These are phyloP conservation scores for Gossypium laxum DNA, from an alignment of 441 rosid genomes.

Conservation along the genomic window DNA sequence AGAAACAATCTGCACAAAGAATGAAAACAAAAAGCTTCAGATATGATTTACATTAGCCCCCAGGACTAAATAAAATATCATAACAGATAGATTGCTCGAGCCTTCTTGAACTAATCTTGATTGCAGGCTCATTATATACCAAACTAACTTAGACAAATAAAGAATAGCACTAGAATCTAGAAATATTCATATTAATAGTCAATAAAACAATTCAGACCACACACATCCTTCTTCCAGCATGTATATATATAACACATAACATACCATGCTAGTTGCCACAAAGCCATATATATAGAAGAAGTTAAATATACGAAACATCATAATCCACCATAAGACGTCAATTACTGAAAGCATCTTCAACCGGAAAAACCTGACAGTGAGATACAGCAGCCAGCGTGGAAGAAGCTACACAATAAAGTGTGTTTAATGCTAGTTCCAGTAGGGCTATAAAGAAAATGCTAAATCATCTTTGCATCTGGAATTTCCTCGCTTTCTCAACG, in stretches of 20 bases:
- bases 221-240: neutral
- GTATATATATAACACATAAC: neutral
- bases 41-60: neutral
- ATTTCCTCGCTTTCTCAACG: neutral
- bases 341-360: neutral
- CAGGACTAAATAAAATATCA: neutral
- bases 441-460: neutral
- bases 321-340: neutral
- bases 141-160: neutral
- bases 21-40: conserved; percentile 2
- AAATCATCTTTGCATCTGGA: neutral
- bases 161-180: neutral
- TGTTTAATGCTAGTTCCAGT: neutral
- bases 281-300: neutral
- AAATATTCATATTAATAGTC: neutral
- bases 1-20: conserved; percentile 52
- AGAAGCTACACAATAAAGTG: neutral
- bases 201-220: neutral
- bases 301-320: neutral
- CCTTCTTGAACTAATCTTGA: neutral
- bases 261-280: neutral
- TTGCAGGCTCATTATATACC: neutral
- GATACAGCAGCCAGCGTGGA: neutral
- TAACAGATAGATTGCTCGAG: neutral
- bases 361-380: conserved; percentile 1